Conservation (phyloP, 768 basidiomycete genomes). For the Phylloporus sp. region DNA sequence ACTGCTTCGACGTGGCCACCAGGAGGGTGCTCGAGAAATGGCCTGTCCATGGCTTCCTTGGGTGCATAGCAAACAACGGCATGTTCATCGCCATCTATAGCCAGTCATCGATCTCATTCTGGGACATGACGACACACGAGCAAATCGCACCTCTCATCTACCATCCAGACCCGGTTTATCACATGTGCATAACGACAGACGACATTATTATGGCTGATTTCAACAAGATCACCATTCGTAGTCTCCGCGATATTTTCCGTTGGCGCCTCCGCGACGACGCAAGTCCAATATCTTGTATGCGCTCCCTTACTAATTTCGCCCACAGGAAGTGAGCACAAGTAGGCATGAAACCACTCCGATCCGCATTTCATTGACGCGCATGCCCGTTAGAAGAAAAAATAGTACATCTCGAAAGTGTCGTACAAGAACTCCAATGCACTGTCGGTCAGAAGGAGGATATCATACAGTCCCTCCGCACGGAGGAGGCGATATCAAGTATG, state of each 20-base stretch:
- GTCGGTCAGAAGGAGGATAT: background rate
- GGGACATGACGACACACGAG: background rate
- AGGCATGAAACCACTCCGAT: no score
- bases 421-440: background rate
- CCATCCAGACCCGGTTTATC: background rate
- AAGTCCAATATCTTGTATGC: background rate
- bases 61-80: conserved; percentile 1
- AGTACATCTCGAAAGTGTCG: no score
- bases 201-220: background rate
- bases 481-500: background rate
- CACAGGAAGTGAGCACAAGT: no score
- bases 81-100: no score
- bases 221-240: background rate
- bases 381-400: no score
- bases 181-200: background rate
- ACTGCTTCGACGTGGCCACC: background rate
- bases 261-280: background rate
- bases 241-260: background rate
- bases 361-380: no score
- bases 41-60: background rate
- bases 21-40: background rate
- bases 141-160: no score
- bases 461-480: background rate
- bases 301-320: no score
- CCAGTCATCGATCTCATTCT: conserved; percentile 2